These are phyloP conservation scores for Eruca vesicaria DNA, from an alignment of 441 rosid genomes.

Conservation along the genomic window DNA sequence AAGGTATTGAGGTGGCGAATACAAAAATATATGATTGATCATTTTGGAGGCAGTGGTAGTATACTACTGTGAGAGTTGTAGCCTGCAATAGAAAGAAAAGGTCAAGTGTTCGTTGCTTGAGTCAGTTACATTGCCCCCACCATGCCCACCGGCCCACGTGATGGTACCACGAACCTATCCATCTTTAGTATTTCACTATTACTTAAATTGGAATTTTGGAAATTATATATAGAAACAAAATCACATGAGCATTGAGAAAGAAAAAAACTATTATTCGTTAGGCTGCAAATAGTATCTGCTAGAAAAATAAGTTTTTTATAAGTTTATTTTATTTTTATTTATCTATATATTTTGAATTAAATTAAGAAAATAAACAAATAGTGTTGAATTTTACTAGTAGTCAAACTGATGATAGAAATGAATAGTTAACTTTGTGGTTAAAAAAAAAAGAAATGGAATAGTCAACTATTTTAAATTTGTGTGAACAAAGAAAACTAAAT, in stretches of 20 bases:
- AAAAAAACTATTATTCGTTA: background rate
- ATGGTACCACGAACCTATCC: slow-evolving; percentile 25
- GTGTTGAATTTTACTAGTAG: background rate
- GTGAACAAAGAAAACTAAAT: background rate
- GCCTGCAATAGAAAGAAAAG: background rate
- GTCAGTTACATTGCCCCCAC: slow-evolving; percentile 33
- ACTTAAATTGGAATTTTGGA: background rate
- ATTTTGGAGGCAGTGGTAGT: background rate
- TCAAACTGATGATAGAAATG: background rate
- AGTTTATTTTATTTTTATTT: background rate
- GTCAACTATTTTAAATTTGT: background rate
- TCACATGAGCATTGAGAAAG: background rate
- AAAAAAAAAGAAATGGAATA: too few species aligned
- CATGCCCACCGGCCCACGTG: slow-evolving; percentile 19
- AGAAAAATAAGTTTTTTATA: background rate
- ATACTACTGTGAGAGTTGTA: slow-evolving; percentile 5
- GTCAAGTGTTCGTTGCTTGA: slow-evolving; percentile 30
- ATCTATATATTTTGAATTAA: background rate
- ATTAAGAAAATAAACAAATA: background rate
- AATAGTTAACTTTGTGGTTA: background rate
- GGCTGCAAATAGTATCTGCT: background rate
- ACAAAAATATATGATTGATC: background rate
- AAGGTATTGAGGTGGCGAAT: background rate
- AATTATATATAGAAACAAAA: background rate
- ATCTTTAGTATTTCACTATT: background rate